phyloP scores from a whole-genome alignment of 441 rosid species.

The Adansonia rubrostipa region DNA sequence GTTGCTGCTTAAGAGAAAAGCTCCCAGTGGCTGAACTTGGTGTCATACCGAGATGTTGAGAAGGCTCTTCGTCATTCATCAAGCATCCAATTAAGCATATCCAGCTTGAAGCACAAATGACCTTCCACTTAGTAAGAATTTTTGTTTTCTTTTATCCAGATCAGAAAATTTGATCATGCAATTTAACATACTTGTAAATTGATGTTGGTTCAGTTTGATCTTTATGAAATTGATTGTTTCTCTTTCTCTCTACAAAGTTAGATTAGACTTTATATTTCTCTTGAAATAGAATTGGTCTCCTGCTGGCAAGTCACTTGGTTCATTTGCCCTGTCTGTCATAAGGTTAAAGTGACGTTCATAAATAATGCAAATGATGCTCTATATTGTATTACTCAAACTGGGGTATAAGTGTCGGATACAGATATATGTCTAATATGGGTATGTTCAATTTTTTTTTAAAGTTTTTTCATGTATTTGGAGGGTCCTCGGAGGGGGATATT shows the following conservation, averaged over 20 bases:
- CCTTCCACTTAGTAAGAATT: constrained; percentile 21
- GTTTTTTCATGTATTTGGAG: no score
- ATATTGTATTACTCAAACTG: no score
- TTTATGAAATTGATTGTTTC: neutral
- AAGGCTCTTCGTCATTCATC: constrained; percentile 10
- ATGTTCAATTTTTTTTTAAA: no score
- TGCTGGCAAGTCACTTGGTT: neutral
- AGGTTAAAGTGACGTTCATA: neutral
- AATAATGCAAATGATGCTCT: neutral
- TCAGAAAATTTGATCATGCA: neutral
- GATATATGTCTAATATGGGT: no score
- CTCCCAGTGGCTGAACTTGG: neutral
- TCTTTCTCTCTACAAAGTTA: neutral
- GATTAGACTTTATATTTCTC: neutral
- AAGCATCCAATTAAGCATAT: constrained; percentile 8
- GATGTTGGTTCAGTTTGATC: neutral
- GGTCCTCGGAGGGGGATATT: no score
- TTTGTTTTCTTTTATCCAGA: neutral
- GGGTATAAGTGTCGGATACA: no score
- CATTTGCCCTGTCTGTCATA: neutral
- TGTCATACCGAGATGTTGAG: neutral
- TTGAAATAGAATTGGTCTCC: neutral
- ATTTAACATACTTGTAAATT: neutral
- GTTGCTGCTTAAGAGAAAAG: constrained; percentile 53
- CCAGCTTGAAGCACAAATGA: constrained; percentile 20